These are phyloP conservation scores for Phytophthora tubulina DNA, from an alignment of 352 stramenopile species.

Conservation along the genomic window DNA sequence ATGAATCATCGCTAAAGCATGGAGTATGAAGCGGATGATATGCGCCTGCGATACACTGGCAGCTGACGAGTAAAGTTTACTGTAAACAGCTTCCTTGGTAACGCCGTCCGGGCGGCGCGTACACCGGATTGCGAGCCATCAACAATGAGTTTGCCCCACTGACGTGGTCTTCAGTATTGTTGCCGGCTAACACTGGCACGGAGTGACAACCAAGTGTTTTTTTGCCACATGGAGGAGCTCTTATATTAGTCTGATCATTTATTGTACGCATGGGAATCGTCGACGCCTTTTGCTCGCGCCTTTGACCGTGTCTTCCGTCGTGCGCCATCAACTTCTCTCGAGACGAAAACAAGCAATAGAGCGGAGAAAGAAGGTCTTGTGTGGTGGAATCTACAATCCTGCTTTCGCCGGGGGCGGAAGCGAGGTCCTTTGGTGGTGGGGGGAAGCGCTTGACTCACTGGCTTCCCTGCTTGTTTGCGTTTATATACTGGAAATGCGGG, in stretches of 20 bases:
- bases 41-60: conserved; percentile 3
- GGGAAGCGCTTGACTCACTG: conserved; percentile 4
- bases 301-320: conserved; percentile 27
- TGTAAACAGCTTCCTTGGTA: no score
- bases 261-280: conserved; percentile 44
- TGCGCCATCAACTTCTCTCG: conserved; percentile 35
- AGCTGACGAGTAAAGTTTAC: background rate
- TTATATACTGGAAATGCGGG: conserved; percentile 32
- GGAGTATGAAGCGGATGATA: background rate
- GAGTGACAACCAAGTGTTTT: background rate
- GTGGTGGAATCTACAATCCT: conserved; percentile 39
- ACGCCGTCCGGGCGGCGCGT: background rate
- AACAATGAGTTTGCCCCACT: background rate
- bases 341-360: conserved; percentile 33
- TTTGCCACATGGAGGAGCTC: conserved; percentile 24
- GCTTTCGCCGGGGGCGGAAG: conserved; percentile 14
- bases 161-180: background rate
- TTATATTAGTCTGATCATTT: conserved; percentile 48
- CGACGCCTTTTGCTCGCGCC: conserved; percentile 2
- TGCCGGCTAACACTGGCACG: background rate
- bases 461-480: conserved; percentile 26
- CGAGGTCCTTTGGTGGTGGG: conserved; percentile 12
- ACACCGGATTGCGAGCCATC: background rate
- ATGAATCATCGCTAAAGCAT: background rate
- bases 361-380: conserved; percentile 28